Evolutionary conservation across 192 early-diverging fungal species (phyloP).

Genomic region (Spizellomyces punctatus): DNA sequence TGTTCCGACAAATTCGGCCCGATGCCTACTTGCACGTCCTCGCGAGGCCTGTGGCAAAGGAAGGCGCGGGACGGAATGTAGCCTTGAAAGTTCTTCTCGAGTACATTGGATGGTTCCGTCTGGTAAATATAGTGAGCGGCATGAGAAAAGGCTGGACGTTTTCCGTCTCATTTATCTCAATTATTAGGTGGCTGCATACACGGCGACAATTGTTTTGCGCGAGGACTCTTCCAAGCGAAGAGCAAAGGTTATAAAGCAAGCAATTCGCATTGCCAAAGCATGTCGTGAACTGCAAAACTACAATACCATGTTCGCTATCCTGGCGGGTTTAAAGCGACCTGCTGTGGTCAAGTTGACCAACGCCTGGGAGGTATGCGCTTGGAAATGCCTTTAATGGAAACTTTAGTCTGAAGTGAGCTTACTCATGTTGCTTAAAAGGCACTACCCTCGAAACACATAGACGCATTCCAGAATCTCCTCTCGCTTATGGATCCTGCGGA

Average conservation of each 20-base stretch:
- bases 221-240: slow-evolving; percentile 53
- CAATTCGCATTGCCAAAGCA: slow-evolving; percentile 52
- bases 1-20: slow-evolving; percentile 54
- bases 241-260: slow-evolving; percentile 45
- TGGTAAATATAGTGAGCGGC: slow-evolving; percentile 28
- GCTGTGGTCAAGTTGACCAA: slow-evolving; percentile 30
- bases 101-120: slow-evolving; percentile 48
- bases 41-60: slow-evolving; percentile 24
- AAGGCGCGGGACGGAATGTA: slow-evolving; percentile 38
- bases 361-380: slow-evolving; percentile 52
- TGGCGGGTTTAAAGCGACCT: slow-evolving; percentile 46
- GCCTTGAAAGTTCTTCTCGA: slow-evolving; percentile 51
- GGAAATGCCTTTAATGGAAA: not conserved
- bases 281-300: slow-evolving; percentile 51
- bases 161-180: not conserved
- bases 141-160: not conserved
- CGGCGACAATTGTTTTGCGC: slow-evolving; percentile 40
- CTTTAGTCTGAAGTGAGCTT: not conserved
- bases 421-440: slow-evolving; percentile 24
- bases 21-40: slow-evolving; percentile 53
- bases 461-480: slow-evolving; percentile 41
- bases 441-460: slow-evolving; percentile 46
- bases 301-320: slow-evolving; percentile 47
- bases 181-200: slow-evolving; percentile 45
- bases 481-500: slow-evolving; percentile 43